These are phyloP conservation scores for Lachnellula cervina DNA, from an alignment of 2,329 filamentous ascomycete genomes.

Conservation along the genomic window DNA sequence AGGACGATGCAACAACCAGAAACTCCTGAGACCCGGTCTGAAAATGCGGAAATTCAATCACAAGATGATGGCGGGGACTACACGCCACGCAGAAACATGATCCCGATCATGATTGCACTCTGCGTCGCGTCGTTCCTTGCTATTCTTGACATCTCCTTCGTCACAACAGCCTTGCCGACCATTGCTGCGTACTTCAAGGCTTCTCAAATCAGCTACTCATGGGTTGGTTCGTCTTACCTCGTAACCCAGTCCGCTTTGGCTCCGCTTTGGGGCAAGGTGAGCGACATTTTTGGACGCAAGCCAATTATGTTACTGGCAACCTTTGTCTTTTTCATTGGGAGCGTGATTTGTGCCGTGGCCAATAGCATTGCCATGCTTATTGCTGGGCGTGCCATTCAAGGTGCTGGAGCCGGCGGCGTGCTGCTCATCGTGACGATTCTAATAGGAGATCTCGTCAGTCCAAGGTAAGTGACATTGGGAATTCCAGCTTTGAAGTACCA, in stretches of 20 bases:
- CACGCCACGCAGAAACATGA: slow-evolving; percentile 3
- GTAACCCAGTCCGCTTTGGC: slow-evolving; percentile 43
- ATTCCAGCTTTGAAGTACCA: slow-evolving; percentile 4
- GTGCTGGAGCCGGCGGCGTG: slow-evolving; percentile 57
- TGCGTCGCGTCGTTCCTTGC: slow-evolving; percentile 7
- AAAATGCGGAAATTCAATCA: slow-evolving; percentile 8
- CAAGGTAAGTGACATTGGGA: slow-evolving; percentile 35
- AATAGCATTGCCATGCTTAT: slow-evolving; percentile 58
- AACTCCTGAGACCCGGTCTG: slow-evolving; percentile 4
- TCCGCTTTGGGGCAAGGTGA: slow-evolving; percentile 52
- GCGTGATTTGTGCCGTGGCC: slow-evolving; percentile 52
- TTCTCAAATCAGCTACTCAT: slow-evolving; percentile 43
- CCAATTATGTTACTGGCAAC: slow-evolving; percentile 56
- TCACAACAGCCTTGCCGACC: slow-evolving; percentile 53
- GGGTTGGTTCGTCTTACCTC: slow-evolving; percentile 50
- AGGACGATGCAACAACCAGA: slow-evolving; percentile 3
- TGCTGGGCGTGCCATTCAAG: slow-evolving; percentile 55
- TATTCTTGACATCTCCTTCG: slow-evolving; percentile 38
- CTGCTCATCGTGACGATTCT: slow-evolving; percentile 60
- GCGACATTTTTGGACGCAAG: slow-evolving; percentile 47
- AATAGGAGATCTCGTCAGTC: slow-evolving; percentile 57
- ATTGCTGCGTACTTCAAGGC: slow-evolving; percentile 46
- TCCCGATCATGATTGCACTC: slow-evolving; percentile 9
- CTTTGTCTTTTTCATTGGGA: slow-evolving; percentile 50
- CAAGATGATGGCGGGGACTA: slow-evolving; percentile 5